Evolutionary conservation across 2,329 filamentous ascomycete genomes (phyloP).

Genomic region (Arthroderma uncinatum): DNA sequence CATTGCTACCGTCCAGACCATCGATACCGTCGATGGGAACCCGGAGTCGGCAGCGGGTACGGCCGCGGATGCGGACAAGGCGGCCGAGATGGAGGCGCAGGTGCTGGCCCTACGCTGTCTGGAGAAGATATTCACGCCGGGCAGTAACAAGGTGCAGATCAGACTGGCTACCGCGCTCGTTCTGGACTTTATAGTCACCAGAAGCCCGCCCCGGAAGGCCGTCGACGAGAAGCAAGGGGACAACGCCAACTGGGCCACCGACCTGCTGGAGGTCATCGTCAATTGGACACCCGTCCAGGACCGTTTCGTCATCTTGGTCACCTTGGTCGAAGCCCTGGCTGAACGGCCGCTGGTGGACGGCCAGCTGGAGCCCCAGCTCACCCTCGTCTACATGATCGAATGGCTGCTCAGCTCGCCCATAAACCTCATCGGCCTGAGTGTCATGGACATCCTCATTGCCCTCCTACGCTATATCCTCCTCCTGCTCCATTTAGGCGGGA

Average conservation of each 20-base stretch:
- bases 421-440: constrained; percentile 87
- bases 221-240: constrained; percentile 28
- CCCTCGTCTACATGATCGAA: constrained; percentile 66
- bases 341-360: constrained; percentile 58
- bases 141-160: constrained; percentile 69
- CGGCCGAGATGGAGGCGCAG: constrained; percentile 80
- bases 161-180: constrained; percentile 63
- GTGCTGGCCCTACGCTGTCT: constrained; percentile 75
- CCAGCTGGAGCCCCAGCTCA: constrained; percentile 60
- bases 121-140: constrained; percentile 68
- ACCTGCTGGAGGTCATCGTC: constrained; percentile 66
- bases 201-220: constrained; percentile 43
- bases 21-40: constrained; percentile 58
- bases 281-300: constrained; percentile 90
- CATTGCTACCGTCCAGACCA: constrained; percentile 63
- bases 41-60: constrained; percentile 58
- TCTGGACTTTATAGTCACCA: constrained; percentile 56
- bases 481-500: constrained; percentile 52
- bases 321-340: constrained; percentile 64
- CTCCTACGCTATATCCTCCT: constrained; percentile 73
- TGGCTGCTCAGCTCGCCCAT: constrained; percentile 76
- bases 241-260: constrained; percentile 65
- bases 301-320: constrained; percentile 79
- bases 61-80: constrained; percentile 73
- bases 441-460: constrained; percentile 86